A percentile compares a stretch with the other conserved stretches of the same genome.
Conservation (phyloP, 768 basidiomycete species). For the Russula dissimulans region DNA sequence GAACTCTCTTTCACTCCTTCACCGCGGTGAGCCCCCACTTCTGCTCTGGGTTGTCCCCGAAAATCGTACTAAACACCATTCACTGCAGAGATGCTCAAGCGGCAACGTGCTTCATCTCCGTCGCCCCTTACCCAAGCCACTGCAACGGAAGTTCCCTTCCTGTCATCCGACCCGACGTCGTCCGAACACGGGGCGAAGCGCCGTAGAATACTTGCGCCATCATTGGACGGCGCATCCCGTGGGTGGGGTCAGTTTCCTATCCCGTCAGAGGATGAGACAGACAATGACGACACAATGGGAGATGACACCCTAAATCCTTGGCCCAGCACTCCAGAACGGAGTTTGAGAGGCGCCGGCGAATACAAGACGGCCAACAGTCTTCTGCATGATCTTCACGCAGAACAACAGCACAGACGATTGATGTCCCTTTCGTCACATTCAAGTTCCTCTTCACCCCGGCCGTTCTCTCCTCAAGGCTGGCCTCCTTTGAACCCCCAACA, state of each 20-base stretch:
- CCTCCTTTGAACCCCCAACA: neutral
- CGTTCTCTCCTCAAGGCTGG: neutral
- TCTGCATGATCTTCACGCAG: slow-evolving; percentile 61
- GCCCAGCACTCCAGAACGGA: neutral
- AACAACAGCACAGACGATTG: slow-evolving; percentile 54
- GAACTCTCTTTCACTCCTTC: neutral
- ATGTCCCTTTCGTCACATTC: slow-evolving; percentile 23
- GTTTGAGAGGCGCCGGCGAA: slow-evolving; percentile 22
- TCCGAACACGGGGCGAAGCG: slow-evolving; percentile 39
- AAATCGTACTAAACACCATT: neutral
- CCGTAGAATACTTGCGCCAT: slow-evolving; percentile 42
- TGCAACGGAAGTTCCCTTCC: slow-evolving; percentile 7
- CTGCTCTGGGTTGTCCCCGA: neutral
- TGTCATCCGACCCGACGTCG: slow-evolving; percentile 23
- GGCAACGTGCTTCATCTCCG: slow-evolving; percentile 20
- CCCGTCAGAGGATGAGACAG: slow-evolving; percentile 23
- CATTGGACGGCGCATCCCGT: slow-evolving; percentile 42
- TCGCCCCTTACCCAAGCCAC: slow-evolving; percentile 4
- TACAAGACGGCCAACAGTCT: slow-evolving; percentile 58
- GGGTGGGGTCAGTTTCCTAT: slow-evolving; percentile 31
- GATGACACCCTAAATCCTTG: neutral
- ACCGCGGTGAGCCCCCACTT: neutral
- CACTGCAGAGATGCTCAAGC: slow-evolving; percentile 17
- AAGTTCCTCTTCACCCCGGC: neutral
- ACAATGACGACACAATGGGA: slow-evolving; percentile 23